Evolutionary conservation across 768 basidiomycete species (phyloP), one percentile per base, ranked within the genome.

Genomic region (Collybiopsis confluens): DNA sequence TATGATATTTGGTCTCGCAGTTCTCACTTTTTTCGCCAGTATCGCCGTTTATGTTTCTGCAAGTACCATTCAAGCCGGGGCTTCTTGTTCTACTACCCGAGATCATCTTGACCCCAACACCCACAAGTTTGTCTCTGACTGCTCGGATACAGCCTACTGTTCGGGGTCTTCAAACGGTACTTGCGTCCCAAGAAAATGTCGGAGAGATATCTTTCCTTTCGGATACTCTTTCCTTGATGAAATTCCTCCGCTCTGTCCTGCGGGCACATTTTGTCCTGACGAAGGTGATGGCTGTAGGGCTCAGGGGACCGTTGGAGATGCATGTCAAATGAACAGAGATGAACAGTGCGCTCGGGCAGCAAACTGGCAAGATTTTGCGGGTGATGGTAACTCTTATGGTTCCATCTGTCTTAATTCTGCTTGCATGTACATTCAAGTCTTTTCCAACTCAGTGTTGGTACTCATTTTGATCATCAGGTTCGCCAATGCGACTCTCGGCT

Each of bases 241-340:
- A 1, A 62, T 85, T 8, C 86, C 85, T 1, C 77, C 80, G 0
- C 65, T 80, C 30, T 89, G 86, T 59, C 61, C 68, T 1, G 45
- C 54, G 15, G 82, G 76, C 7, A 65, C 69, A n/a, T 87, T 83
- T 67, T 87, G 85, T 59, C 84, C 84, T 1, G 86, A 89, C 59
- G 82, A 86, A 61, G 83, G 81, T 11, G 77, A 77, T 58, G 76
- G 75, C 2, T 89, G 86, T 63, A 61, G 69, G 30, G 58, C 63
- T 4, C 65, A 78, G 42, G 64, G 73, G 0, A 53, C 62, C 1
- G 64, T 76, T 2, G 85, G 83, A 0, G 67, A 63, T 6, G 30
- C 68, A 0, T 88, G 86, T 62, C 80, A 87, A 63, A 63, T 86
- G 61, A 79, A 81, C 54, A 69, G 86, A 37, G 86, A 88, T 62